phyloP scores from a whole-genome alignment of 164 flowering plant genomes.

The Vitis rupestris region DNA sequence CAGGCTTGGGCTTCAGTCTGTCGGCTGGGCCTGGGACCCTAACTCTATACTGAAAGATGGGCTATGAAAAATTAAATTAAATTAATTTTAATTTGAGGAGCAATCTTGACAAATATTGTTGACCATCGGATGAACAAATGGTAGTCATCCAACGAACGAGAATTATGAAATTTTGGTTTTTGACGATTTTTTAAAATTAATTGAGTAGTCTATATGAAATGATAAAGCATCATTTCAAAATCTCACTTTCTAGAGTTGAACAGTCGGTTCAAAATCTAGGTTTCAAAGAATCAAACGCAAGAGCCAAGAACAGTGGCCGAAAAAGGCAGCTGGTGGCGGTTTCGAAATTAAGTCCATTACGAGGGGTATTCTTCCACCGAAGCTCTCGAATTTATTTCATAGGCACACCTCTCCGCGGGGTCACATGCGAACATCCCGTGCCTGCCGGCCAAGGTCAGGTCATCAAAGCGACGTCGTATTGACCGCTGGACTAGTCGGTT shows the following conservation, averaged over 20 bases:
- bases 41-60: too few relatives aligned
- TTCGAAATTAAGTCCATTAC: background rate
- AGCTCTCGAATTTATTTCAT: background rate
- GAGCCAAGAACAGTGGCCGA: too few relatives aligned
- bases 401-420: background rate
- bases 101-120: too few relatives aligned
- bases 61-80: too few relatives aligned
- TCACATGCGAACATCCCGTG: constrained; percentile 3
- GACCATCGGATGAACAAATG: too few relatives aligned
- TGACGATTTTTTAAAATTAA: too few relatives aligned
- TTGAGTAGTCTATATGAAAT: background rate
- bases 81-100: too few relatives aligned
- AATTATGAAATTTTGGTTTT: too few relatives aligned
- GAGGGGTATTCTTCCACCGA: background rate
- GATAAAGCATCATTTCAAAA: constrained; percentile 11
- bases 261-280: constrained; percentile 6
- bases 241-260: constrained; percentile 13
- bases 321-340: background rate
- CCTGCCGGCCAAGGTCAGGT: constrained; percentile 12
- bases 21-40: too few relatives aligned
- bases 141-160: too few relatives aligned
- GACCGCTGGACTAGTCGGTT: background rate
- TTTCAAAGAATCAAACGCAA: background rate
- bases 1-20: too few relatives aligned
- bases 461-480: constrained; percentile 13